Evolutionary conservation across 495 filamentous ascomycete species (phyloP).

Genomic region (Xylaria flabelliformis): DNA sequence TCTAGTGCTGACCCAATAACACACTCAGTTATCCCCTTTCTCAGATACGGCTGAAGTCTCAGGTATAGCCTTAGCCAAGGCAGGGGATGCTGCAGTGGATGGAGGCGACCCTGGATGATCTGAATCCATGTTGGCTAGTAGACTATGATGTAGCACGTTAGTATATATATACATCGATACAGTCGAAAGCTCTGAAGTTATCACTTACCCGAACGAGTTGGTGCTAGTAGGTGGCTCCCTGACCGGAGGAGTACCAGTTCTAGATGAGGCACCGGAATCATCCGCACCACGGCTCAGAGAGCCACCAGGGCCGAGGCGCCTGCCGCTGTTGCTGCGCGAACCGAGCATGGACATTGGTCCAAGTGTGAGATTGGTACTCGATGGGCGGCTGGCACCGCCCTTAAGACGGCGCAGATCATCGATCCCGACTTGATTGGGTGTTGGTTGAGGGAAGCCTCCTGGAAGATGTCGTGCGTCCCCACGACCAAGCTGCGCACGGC

Average conservation of each 20-base stretch:
- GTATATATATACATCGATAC: background rate
- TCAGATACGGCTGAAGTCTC: conserved; percentile 54
- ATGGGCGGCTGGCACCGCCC: conserved; percentile 57
- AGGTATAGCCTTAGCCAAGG: conserved; percentile 66
- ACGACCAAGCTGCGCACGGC: conserved; percentile 74
- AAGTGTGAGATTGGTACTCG: conserved; percentile 70
- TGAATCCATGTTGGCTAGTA: conserved; percentile 59
- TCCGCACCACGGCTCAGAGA: conserved; percentile 73
- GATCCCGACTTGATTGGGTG: conserved; percentile 78
- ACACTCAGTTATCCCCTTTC: conserved; percentile 52
- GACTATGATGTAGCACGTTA: conserved; percentile 42
- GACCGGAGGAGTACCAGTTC: conserved; percentile 84
- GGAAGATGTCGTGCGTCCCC: conserved; percentile 86
- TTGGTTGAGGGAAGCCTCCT: conserved; percentile 64
- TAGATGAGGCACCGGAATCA: conserved; percentile 76
- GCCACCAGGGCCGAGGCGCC: conserved; percentile 76
- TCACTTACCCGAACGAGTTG: conserved; percentile 88
- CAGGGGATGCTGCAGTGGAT: conserved; percentile 66
- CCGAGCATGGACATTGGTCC: conserved; percentile 82
- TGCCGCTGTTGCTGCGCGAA: conserved; percentile 80
- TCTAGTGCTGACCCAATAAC: conserved; percentile 37
- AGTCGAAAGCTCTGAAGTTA: conserved; percentile 9
- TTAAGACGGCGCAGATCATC: conserved; percentile 87
- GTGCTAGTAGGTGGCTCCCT: conserved; percentile 71
- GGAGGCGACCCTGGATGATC: conserved; percentile 65